Conservation (phyloP, 495 filamentous ascomycete genomes). For the Trichoderma orchidacearum region DNA sequence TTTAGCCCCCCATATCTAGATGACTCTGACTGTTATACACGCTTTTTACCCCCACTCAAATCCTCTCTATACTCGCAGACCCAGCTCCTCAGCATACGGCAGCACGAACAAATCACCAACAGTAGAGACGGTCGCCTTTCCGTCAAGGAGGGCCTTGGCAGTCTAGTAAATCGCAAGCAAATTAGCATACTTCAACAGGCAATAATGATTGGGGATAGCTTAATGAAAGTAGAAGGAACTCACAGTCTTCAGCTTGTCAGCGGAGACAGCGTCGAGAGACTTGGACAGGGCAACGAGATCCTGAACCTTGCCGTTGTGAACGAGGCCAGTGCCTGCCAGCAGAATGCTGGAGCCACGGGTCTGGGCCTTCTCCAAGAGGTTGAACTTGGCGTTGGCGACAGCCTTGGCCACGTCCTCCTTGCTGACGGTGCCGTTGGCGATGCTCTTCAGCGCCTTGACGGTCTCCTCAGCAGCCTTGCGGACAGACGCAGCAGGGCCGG, state of each 20-base stretch:
- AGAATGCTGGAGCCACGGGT: conserved; percentile 59
- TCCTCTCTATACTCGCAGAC: conserved; percentile 72
- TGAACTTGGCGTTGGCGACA: conserved; percentile 83
- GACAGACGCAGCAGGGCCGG: conserved; percentile 56
- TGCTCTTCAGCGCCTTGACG: conserved; percentile 67
- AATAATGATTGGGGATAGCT: conserved; percentile 1
- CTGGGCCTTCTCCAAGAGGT: conserved; percentile 74
- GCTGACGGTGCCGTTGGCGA: conserved; percentile 57
- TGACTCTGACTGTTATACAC: conserved; percentile 4
- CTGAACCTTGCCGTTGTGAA: conserved; percentile 71
- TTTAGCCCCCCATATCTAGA: conserved; percentile 1
- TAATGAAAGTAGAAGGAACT: conserved; percentile 22
- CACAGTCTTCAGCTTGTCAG: conserved; percentile 78
- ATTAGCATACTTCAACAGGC: conserved; percentile 1
- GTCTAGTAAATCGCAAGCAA: conserved; percentile 39
- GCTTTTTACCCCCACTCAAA: background rate
- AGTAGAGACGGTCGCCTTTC: conserved; percentile 75
- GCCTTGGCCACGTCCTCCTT: conserved; percentile 87
- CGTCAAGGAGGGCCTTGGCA: conserved; percentile 70
- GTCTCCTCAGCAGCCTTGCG: conserved; percentile 42
- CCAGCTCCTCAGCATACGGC: conserved; percentile 87
- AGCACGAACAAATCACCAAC: conserved; percentile 82
- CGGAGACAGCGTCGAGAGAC: conserved; percentile 65
- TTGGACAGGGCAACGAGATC: conserved; percentile 73
- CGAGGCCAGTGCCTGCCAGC: conserved; percentile 57